Conservation (phyloP, 768 basidiomycete species). For the Suillus paluster region DNA sequence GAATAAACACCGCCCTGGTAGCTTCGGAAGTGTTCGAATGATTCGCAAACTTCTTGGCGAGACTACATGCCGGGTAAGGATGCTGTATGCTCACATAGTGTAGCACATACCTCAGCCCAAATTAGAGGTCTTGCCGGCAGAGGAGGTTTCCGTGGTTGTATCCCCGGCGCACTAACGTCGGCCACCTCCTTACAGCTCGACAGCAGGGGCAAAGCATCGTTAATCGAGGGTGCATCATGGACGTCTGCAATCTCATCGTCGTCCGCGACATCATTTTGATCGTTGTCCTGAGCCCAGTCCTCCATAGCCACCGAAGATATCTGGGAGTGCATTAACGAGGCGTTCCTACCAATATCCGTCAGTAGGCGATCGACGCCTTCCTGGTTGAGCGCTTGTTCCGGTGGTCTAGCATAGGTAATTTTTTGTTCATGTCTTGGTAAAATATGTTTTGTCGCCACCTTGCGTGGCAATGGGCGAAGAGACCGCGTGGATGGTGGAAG, state of each 20-base stretch:
- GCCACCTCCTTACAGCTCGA: background rate
- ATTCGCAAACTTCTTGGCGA: conserved; percentile 84
- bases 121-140: conserved; percentile 40
- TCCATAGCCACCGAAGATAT: background rate
- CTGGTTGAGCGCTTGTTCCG: background rate
- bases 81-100: background rate
- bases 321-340: conserved; percentile 5
- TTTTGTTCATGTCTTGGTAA: background rate
- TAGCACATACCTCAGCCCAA: conserved; percentile 47
- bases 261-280: conserved; percentile 21
- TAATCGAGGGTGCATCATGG: conserved; percentile 15
- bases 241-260: background rate
- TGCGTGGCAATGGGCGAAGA: conserved; percentile 28
- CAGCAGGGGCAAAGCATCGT: conserved; percentile 20
- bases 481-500: background rate
- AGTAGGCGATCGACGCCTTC: conserved; percentile 22
- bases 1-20: conserved; percentile 86
- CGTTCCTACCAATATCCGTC: conserved; percentile 23
- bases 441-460: conserved; percentile 7
- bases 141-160: conserved; percentile 21
- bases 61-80: conserved; percentile 49
- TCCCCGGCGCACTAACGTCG: background rate
- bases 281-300: conserved; percentile 32
- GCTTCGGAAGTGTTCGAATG: conserved; percentile 65
- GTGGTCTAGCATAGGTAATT: background rate